Evolutionary conservation across 805 yeast genomes (phyloP), one percentile per base, ranked within the genome.

Genomic region (Candida sithepensis): DNA sequence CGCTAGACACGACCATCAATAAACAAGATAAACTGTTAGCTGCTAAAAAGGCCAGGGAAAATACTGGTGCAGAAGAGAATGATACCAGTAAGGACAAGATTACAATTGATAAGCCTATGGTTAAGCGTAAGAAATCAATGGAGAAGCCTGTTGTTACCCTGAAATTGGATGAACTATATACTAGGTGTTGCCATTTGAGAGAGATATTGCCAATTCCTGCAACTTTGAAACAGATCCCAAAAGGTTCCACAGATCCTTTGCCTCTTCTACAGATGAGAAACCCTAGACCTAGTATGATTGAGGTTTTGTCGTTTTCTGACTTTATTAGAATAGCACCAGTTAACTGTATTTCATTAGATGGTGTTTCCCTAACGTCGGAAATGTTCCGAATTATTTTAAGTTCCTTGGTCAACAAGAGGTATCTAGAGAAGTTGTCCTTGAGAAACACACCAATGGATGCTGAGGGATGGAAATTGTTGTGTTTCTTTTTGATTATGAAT

Each of bases 181-280:
- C 97, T 1, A 73, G 97, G 54, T 92, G 97, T 65, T 91, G 97
- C 63, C 97, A 91, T 65, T 70, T 91, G 49, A 73, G 97, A 46
- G 97, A 91, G 59, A 91, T 91, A 48, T 65, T 91, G 51, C 97
- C 98, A 2, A 91, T 91, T 43, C 92, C 96, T 3, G 92, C 96
- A 2, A 89, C 92, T 6, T 61, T 88, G 56, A 85, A 85, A 59
- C 96, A 88, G 61, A 75, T 91, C 51, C 87, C 88, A 1, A 82
- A 82, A 59, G 88, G 86, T 20, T 82, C 89, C 24, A 76, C 83
- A 41, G 82, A 87, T 0, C 96, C 96, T 3, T 65, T 91, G 21
- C 82, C 88, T 5, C 62, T 79, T 3, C 64, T 91, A 48, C 88
- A 85, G 58, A 71, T 92, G 49, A 70, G 87, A 58, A 91, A 91